phyloP scores from a whole-genome alignment of 345 rosid genomes.

The Raphanus raphanistrum region DNA sequence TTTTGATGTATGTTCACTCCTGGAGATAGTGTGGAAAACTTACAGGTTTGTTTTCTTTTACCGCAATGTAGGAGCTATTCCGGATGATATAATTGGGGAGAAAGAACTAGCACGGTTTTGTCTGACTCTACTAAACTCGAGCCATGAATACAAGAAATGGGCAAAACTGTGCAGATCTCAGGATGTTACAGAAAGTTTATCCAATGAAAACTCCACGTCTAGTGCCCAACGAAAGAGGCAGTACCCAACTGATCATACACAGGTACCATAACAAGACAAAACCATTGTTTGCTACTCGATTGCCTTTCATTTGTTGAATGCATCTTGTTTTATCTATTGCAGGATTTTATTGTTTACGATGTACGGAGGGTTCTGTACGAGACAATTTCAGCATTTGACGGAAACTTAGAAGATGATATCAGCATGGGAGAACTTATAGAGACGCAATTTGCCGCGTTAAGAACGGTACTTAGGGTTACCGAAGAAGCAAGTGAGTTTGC shows the following conservation, averaged over 20 bases:
- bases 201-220: constrained; percentile 19
- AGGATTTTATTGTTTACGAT: constrained; percentile 66
- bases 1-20: neutral
- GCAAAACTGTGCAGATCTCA: constrained; percentile 41
- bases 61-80: constrained; percentile 57
- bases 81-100: constrained; percentile 52
- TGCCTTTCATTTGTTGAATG: neutral
- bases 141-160: constrained; percentile 73
- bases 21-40: neutral
- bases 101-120: constrained; percentile 57
- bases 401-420: constrained; percentile 31
- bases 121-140: constrained; percentile 58
- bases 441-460: constrained; percentile 45
- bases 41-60: neutral
- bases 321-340: neutral
- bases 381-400: constrained; percentile 44
- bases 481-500: constrained; percentile 31
- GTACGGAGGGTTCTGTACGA: constrained; percentile 55
- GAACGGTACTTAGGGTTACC: constrained; percentile 44
- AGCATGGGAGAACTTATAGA: constrained; percentile 51
- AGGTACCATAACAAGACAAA: constrained; percentile 42
- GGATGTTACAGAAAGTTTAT: constrained; percentile 24
- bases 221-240: constrained; percentile 38
- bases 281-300: neutral
- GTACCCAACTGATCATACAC: constrained; percentile 72